Base-by-base conservation (phyloP, 2,329 filamentous ascomycete genomes). In the Davidsoniella australis region DNA sequence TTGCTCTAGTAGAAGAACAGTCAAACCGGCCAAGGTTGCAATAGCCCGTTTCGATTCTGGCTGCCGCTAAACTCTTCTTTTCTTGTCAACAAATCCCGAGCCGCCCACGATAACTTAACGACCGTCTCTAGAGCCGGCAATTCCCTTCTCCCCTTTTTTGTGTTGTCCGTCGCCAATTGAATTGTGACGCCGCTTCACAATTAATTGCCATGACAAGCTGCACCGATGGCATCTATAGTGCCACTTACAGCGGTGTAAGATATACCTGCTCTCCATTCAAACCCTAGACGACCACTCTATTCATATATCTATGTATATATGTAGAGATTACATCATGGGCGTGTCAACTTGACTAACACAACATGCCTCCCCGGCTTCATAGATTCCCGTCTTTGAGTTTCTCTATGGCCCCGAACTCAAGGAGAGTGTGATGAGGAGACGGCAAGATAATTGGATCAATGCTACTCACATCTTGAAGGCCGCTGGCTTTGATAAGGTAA, bases 381-480 rank as follows among this genome's bases (percentile, higher is more conserved):
- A 95, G 86, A 87, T 94, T 54, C 89, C 89, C 36, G 89, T 96
- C 9, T 95, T 91, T 62, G 91, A 96, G 62, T 91, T 78, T 66
- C 87, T 93, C 62, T 81, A 94, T 58, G 85, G 81, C 36, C 72
- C 71, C 56, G 86, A 93, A 61, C 61, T 79, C 29, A 80, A 82
- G 61, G 76, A 82, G 59, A 86, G 95, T 84, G 84, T 96, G 56
- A 98, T 98, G 91, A 82, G 91, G 63, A 78, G 91, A 46, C 80
- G 89, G 53, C 76, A 79, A 48, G 91, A 98, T 64, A 80, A 96
- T 65, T 98, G 89, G 87, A 91, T 98, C 68, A 98, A 98, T 70
- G 91, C 91, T n/a, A 98, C 91, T 48, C 91, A 98, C 62, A 96
- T 98, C 53, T 70, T 98, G 45, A 98, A 98, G 62, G 86, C 93